A percentile compares a stretch with the other conserved stretches of the same genome.
Evolutionary conservation across 371 early-diverging fungal species (phyloP).

Genomic region (Rhizopus microsporus): DNA sequence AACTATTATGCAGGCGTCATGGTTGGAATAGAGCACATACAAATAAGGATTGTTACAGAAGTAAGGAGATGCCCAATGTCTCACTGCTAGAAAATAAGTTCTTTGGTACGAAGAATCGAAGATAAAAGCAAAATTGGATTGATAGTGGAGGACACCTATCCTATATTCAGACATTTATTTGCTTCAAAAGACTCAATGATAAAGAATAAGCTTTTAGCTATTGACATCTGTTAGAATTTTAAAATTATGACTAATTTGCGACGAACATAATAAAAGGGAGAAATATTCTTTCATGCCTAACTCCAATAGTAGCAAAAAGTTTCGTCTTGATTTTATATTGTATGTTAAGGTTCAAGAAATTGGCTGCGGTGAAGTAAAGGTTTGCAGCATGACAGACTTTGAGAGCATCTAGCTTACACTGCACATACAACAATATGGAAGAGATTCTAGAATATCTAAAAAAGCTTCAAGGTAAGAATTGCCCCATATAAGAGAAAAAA

Average conservation of each 20-base stretch:
- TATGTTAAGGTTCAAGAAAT: slow-evolving; percentile 1
- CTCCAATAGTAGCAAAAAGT: neutral
- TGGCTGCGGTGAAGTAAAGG: slow-evolving; percentile 13
- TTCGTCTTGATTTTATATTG: slow-evolving; percentile 7
- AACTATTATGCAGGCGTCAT: too few species aligned
- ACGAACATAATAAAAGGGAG: neutral
- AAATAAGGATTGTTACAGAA: too few species aligned
- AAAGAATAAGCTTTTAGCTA: neutral
- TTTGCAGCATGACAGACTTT: neutral
- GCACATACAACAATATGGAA: too few species aligned
- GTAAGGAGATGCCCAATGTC: too few species aligned
- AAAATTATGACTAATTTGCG: neutral
- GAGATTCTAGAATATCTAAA: too few species aligned
- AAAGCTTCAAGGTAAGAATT: too few species aligned
- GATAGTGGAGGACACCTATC: slow-evolving; percentile 15
- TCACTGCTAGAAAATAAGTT: too few species aligned
- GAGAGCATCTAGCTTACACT: too few species aligned
- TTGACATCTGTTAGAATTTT: too few species aligned
- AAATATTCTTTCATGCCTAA: neutral
- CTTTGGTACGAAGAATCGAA: neutral
- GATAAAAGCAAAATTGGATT: slow-evolving; percentile 20
- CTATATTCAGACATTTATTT: slow-evolving; percentile 6
- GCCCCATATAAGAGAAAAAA: too few species aligned
- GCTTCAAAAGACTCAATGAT: neutral
- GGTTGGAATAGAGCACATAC: too few species aligned